Conservation (phyloP, 2,329 filamentous ascomycete species). For the Trichoderma atroviride region DNA sequence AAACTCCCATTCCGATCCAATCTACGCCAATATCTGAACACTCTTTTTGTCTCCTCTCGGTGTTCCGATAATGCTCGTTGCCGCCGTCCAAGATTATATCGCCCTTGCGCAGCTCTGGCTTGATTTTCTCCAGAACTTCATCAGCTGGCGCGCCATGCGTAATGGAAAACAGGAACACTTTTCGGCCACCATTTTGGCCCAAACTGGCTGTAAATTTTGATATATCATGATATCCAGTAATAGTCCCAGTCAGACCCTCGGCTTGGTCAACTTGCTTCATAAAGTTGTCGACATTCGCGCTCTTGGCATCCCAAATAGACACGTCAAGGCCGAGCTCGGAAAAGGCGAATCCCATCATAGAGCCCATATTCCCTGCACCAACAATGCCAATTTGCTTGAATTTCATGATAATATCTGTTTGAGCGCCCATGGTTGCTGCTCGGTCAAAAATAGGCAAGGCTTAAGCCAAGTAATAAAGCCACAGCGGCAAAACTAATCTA, state of each 20-base stretch:
- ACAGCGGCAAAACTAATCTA: no score
- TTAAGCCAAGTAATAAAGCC: neutral
- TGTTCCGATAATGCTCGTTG: neutral
- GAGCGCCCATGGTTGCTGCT: neutral
- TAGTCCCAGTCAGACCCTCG: neutral
- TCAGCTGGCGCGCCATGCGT: neutral
- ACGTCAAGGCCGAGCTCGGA: neutral
- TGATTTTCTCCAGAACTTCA: neutral
- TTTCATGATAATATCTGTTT: neutral
- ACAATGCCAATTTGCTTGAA: neutral
- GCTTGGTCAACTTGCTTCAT: neutral
- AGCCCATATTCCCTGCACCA: neutral
- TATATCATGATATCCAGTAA: neutral
- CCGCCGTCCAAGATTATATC: neutral
- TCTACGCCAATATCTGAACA: neutral
- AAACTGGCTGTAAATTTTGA: neutral
- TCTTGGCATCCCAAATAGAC: neutral
- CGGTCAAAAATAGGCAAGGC: neutral
- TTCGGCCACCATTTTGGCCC: neutral
- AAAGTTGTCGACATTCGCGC: neutral
- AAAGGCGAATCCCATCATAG: neutral
- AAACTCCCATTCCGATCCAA: neutral
- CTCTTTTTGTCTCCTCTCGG: neutral
- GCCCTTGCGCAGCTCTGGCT: neutral
- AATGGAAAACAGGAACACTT: neutral